Evolutionary conservation across 2,329 filamentous ascomycete species (phyloP).

Genomic region (Fusarium virguliforme): DNA sequence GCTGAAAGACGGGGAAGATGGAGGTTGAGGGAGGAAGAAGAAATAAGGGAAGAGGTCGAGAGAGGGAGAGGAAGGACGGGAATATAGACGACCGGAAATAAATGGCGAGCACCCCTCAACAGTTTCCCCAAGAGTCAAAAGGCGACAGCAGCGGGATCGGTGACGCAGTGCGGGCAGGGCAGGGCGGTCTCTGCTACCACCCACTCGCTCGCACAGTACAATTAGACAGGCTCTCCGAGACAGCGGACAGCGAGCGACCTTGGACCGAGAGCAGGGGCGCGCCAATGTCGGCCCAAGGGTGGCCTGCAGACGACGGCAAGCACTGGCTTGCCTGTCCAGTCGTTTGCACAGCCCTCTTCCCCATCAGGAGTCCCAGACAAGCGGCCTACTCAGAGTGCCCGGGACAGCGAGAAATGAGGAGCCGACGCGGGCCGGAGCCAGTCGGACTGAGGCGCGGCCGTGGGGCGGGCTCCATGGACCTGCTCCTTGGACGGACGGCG

Average conservation of each 20-base stretch:
- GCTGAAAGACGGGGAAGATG: conserved; percentile 29
- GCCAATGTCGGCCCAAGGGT: conserved; percentile 41
- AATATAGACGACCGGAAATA: conserved; percentile 34
- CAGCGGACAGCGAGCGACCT: conserved; percentile 8
- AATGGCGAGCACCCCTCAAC: conserved; percentile 21
- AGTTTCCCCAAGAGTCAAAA: conserved; percentile 7
- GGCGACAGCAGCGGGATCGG: conserved; percentile 16
- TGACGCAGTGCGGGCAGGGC: conserved; percentile 20
- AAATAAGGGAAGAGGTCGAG: conserved; percentile 20
- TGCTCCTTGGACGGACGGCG: conserved; percentile 15
- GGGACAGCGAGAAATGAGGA: conserved; percentile 18
- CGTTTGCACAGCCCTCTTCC: conserved; percentile 17
- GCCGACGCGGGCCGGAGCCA: conserved; percentile 24
- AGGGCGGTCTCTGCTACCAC: conserved; percentile 14
- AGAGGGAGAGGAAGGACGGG: conserved; percentile 16
- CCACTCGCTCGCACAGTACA: conserved; percentile 30
- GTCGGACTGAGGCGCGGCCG: conserved; percentile 27
- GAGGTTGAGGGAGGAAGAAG: conserved; percentile 9
- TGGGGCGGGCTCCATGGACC: conserved; percentile 41
- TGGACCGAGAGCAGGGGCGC: conserved; percentile 22
- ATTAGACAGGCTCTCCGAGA: conserved; percentile 1
- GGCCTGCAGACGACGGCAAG: conserved; percentile 9
- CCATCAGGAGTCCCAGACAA: conserved; percentile 32
- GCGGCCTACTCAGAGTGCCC: conserved; percentile 16
- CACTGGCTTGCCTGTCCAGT: not conserved